phyloP scores from a whole-genome alignment of 2,329 filamentous ascomycete genomes.

The Aspergillus japonicus region DNA sequence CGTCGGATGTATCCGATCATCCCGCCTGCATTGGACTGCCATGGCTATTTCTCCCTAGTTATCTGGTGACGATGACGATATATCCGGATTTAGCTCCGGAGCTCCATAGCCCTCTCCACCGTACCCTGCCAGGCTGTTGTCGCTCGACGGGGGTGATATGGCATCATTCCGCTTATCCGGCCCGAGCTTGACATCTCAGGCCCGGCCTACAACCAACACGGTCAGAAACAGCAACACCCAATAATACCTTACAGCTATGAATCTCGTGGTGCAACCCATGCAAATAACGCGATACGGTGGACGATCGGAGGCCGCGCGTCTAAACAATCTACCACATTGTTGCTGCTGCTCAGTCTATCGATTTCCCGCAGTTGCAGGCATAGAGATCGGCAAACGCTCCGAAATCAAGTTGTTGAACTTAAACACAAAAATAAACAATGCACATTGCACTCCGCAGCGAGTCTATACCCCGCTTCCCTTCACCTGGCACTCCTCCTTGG shows the following conservation, averaged over 20 bases:
- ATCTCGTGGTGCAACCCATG: neutral
- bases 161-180: neutral
- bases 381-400: neutral
- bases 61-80: neutral
- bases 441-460: neutral
- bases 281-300: neutral
- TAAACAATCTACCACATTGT: neutral
- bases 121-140: neutral
- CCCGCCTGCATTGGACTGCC: too few species aligned
- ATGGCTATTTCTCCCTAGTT: neutral
- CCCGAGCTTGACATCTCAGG: neutral
- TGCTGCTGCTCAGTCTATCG: neutral
- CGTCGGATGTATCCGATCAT: neutral
- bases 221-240: neutral
- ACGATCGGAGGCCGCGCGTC: neutral
- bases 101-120: neutral
- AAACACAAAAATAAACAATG: neutral
- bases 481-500: conserved; percentile 9
- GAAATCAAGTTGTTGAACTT: neutral
- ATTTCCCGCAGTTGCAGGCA: neutral
- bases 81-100: neutral
- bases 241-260: neutral
- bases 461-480: conserved; percentile 1
- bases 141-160: neutral
- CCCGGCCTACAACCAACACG: too few species aligned